Evolutionary conservation across 1,139 yeast genomes (phyloP).

Genomic region (Yamadazyma jaroonii): DNA sequence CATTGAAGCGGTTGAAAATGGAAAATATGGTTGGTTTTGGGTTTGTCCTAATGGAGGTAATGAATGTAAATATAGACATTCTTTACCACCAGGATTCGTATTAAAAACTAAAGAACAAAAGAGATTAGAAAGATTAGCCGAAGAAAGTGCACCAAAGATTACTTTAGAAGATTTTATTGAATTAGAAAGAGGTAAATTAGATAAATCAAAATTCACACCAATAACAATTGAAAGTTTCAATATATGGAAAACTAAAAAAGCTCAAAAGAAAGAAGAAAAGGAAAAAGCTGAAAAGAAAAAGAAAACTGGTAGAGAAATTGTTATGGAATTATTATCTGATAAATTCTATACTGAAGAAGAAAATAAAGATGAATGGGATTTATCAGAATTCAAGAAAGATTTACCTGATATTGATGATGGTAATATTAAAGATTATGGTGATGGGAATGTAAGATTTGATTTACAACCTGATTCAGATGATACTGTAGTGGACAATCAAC

Average conservation of each 20-base stretch:
- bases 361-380: slow-evolving; percentile 67
- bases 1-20: slow-evolving; percentile 95
- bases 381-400: slow-evolving; percentile 56
- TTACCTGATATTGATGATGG: slow-evolving; percentile 41
- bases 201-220: slow-evolving; percentile 77
- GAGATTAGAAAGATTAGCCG: slow-evolving; percentile 82
- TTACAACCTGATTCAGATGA: slow-evolving; percentile 3
- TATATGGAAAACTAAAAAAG: slow-evolving; percentile 77
- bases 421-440: slow-evolving; percentile 58
- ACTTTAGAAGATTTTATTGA: slow-evolving; percentile 95
- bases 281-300: slow-evolving; percentile 48
- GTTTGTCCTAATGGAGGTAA: slow-evolving; percentile 93
- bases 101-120: slow-evolving; percentile 95
- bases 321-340: slow-evolving; percentile 72
- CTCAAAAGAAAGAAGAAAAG: slow-evolving; percentile 58
- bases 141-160: slow-evolving; percentile 83
- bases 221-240: slow-evolving; percentile 81
- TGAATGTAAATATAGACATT: slow-evolving; percentile 90
- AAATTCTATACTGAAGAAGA: slow-evolving; percentile 50
- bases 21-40: slow-evolving; percentile 99
- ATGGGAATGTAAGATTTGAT: slow-evolving; percentile 17
- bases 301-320: slow-evolving; percentile 78
- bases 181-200: slow-evolving; percentile 84
- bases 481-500: slow-evolving; percentile 1
- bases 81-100: slow-evolving; percentile 96